phyloP scores from a whole-genome alignment of 2,329 filamentous ascomycete species.

The Mycosphaerella arachidis region DNA sequence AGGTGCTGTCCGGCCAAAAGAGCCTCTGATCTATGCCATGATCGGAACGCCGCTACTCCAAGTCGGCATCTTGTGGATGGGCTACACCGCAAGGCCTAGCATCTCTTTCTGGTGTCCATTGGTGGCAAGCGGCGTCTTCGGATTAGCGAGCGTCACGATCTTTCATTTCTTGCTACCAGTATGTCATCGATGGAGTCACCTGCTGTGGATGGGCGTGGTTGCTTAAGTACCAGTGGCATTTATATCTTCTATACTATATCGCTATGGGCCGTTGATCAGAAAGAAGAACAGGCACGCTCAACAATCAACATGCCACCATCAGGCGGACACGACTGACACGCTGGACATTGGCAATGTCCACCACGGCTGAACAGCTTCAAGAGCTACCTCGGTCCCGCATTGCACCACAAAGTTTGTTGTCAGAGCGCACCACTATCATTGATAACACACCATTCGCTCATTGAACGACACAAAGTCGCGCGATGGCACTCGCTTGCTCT shows the following conservation, averaged over 20 bases:
- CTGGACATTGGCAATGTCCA: neutral
- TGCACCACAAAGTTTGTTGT: neutral
- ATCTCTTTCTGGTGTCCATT: constrained; percentile 51
- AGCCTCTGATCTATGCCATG: neutral
- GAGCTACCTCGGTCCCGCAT: neutral
- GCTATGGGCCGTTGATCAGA: neutral
- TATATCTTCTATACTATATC: neutral
- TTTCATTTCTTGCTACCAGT: constrained; percentile 53
- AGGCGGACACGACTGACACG: neutral
- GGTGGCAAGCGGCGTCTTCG: constrained; percentile 47
- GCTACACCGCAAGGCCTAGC: constrained; percentile 39
- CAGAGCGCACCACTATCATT: neutral
- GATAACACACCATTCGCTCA: no score
- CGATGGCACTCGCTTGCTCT: neutral
- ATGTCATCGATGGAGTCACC: constrained; percentile 57
- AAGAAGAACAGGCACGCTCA: neutral
- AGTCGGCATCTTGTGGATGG: constrained; percentile 48
- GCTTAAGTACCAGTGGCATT: neutral
- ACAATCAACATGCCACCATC: no score
- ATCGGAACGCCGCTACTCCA: constrained; percentile 28
- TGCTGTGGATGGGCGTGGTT: neutral
- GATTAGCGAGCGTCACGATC: constrained; percentile 46
- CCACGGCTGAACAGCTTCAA: neutral
- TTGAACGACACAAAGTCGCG: neutral
- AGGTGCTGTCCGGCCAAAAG: neutral